Conservation (phyloP, 805 yeast species). For the Brettanomyces sp. region DNA sequence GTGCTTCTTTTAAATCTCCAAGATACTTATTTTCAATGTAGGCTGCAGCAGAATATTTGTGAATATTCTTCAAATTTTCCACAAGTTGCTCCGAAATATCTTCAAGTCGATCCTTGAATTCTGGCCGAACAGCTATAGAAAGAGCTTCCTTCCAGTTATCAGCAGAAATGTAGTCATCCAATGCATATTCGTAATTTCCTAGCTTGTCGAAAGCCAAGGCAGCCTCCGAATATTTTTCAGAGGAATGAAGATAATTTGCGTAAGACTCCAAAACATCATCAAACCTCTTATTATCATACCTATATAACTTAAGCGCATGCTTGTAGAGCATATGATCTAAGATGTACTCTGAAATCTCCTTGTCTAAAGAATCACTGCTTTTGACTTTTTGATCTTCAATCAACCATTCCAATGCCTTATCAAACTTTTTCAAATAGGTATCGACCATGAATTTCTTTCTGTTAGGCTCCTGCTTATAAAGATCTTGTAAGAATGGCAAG, state of each 20-base stretch:
- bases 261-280: conserved; percentile 45
- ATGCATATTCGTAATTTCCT: conserved; percentile 45
- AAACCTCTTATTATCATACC: conserved; percentile 46
- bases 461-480: conserved; percentile 57
- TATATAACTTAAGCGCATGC: conserved; percentile 55
- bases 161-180: conserved; percentile 59
- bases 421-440: conserved; percentile 57
- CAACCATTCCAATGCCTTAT: conserved; percentile 62
- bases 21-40: conserved; percentile 58
- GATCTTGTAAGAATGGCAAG: conserved; percentile 77
- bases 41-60: conserved; percentile 74
- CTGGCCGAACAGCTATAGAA: conserved; percentile 38
- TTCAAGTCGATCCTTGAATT: conserved; percentile 24
- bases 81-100: conserved; percentile 55
- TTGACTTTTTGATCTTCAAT: conserved; percentile 32
- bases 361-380: conserved; percentile 26
- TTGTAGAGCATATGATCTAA: conserved; percentile 61
- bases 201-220: conserved; percentile 71
- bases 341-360: conserved; percentile 62
- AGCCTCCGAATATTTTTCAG: conserved; percentile 60
- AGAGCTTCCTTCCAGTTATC: conserved; percentile 84
- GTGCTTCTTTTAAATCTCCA: conserved; percentile 50
- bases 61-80: conserved; percentile 51
- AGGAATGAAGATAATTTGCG: conserved; percentile 52
- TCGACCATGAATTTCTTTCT: conserved; percentile 74